Evolutionary conservation across 106 monocot genomes (phyloP), one percentile per base, ranked within the genome.

Genomic region (Allium fistulosum): DNA sequence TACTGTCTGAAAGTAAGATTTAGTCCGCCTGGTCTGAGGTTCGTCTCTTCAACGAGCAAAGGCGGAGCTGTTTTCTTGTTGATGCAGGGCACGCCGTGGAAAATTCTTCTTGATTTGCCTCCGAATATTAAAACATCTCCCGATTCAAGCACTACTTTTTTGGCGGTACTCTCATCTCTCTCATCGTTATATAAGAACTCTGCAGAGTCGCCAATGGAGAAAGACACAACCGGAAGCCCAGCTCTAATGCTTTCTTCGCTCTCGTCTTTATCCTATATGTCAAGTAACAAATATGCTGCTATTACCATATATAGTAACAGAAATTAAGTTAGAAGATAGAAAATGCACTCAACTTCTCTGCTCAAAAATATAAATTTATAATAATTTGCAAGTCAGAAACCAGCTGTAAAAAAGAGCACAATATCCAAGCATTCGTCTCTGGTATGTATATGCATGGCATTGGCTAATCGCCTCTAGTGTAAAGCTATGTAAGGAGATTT

Each of bases 81-180:
- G 28, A 85, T 82, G 12, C 26, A 26, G 46, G 77, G 51, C 57
- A 89, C 82, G 26, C 88, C 84, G 67, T 89, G 84, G 49, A 75
- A 89, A 57, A 89, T 72, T 45, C 16, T 53, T 75, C 88, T 80
- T 0, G 88, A 85, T 17, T 74, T 66, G 28, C 85, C 85, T 52
- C 88, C 88, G 46, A 89, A 89, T 66, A 89, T 76, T 9, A 88
- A 13, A 8, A 85, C 84, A 77, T 89, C 88, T 26, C 82, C 88
- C 13, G 81, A 85, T 55, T 89, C 85, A 15, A 89, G 82, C 15
- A 71, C 17, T 49, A 89, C 66, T 51, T 49, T 71, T 4, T 72
- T 58, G 69, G 88, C 78, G 10, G 26, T 73, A 11, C 75, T 64
- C 9, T 7, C 67, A 61, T 84, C 71, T 57, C 84, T 82, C 26